Base-by-base conservation (phyloP, 225 moss, liverwort and hornwort genomes). In the Pleurozium schreberi region DNA sequence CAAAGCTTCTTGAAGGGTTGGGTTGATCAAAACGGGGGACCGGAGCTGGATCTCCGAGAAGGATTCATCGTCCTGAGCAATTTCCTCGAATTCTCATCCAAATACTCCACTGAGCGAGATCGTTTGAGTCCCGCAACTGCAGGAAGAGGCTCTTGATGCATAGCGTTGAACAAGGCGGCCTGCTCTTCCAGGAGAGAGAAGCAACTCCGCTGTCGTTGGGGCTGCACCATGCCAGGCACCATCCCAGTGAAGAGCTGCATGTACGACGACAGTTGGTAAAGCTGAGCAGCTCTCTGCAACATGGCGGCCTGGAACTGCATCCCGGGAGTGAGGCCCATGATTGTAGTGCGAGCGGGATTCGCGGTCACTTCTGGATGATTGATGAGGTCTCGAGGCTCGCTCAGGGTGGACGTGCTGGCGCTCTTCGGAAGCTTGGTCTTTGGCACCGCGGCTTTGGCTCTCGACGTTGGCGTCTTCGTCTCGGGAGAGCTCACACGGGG, bases 281-380 rank as follows among this genome's bases (percentile, higher is more conserved):
- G 80, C 81, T 91, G 86, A 15, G 86, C 84, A 18, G 90, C 93
- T 88, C 70, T 82, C 86, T 88, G 93, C 90, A 93, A 83, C 93
- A 93, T 86, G 50, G 88, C 91, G 12, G 81, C 91, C 83, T 88
- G 91, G 62, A 93, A 84, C 86, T 88, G 90, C 47, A 90, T 65
- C 84, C 63, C 88, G 4, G 88, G 86, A 28, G 78, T 67, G 62
- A 87, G 49, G 61, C 70, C 86, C 86, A 83, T 40, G 64, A 81
- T 43, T 27, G 75, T 38, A 57, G 88, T 28, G 55, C 30, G 78
- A 42, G 87, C 59, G 45, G 55, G 61, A 23, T 59, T 62, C 36
- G 7, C 62, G 30, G 50, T 16, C 42, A 17, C 28, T 84, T 65
- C 80, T 7, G 76, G 57, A 19, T 71, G 52, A 53, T 58, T 81